phyloP scores from a whole-genome alignment of 768 basidiomycete genomes.

The Tulasnella sp. region DNA sequence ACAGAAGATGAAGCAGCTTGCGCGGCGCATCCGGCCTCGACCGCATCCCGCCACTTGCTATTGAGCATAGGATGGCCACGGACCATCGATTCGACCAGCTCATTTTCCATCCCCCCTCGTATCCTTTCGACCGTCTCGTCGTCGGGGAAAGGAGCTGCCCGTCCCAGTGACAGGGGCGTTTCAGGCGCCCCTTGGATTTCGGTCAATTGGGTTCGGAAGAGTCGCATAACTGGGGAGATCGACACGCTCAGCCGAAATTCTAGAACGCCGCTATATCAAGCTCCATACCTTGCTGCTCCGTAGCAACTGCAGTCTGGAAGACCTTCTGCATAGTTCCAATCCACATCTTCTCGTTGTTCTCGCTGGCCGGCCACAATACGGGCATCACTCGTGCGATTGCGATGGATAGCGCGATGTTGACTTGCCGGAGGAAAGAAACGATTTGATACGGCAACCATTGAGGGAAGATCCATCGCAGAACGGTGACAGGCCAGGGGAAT shows the following conservation, averaged over 20 bases:
- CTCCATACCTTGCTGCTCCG: conserved; percentile 60
- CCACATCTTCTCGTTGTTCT: conserved; percentile 15
- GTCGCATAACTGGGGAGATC: conserved; percentile 51
- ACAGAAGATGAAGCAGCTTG: no score
- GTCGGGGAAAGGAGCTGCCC: conserved; percentile 42
- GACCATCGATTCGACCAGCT: conserved; percentile 66
- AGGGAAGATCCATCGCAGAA: conserved; percentile 58
- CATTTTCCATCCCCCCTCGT: conserved; percentile 62
- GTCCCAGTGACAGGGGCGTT: conserved; percentile 7
- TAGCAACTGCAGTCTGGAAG: conserved; percentile 48
- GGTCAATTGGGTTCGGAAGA: conserved; percentile 59
- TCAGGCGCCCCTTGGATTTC: conserved; percentile 48
- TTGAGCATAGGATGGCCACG: conserved; percentile 48
- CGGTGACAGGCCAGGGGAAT: conserved; percentile 33
- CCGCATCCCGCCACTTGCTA: conserved; percentile 24
- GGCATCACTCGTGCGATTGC: conserved; percentile 74
- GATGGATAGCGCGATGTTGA: conserved; percentile 74
- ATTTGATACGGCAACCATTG: conserved; percentile 74
- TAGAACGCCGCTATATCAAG: conserved; percentile 2
- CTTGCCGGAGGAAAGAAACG: conserved; percentile 72
- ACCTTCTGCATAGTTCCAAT: conserved; percentile 39
- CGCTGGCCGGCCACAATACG: conserved; percentile 55
- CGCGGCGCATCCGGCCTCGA: background rate
- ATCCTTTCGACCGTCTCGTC: conserved; percentile 50
- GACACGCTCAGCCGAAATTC: conserved; percentile 18